Percentiles rank a stretch among this genome's conserved stretches.
phyloP scores from a whole-genome alignment of 1,284 basidiomycete genomes.

The Rhodotorula sp. region DNA sequence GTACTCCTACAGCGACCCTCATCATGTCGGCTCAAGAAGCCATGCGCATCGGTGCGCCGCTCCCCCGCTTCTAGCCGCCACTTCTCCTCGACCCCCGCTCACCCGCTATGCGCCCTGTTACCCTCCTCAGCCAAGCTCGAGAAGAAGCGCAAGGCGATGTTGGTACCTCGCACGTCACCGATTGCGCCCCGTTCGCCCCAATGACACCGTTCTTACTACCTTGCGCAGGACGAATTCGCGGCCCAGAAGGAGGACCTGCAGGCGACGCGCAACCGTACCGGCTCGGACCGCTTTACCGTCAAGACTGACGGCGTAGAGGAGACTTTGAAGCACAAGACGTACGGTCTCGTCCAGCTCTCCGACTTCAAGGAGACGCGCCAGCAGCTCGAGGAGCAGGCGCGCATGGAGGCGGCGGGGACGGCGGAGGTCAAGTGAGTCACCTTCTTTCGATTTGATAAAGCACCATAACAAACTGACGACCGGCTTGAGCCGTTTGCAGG shows the following conservation, averaged over 20 bases:
- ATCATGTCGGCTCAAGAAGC: constrained; percentile 25
- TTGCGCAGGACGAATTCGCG: constrained; percentile 72
- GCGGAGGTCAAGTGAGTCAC: constrained; percentile 77
- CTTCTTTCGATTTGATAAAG: no score
- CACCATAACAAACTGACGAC: constrained; percentile 55
- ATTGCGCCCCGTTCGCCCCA: not conserved
- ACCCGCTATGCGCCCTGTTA: not conserved
- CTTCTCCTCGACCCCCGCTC: not conserved
- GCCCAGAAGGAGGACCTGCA: constrained; percentile 83
- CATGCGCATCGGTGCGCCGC: constrained; percentile 25
- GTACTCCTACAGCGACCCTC: not conserved
- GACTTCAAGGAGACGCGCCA: constrained; percentile 80
- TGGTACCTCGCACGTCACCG: constrained; percentile 49
- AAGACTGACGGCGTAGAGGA: constrained; percentile 96
- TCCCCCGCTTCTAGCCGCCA: not conserved
- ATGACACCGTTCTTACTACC: no score
- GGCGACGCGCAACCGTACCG: constrained; percentile 49
- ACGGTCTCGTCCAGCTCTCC: constrained; percentile 88
- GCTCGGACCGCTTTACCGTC: constrained; percentile 78
- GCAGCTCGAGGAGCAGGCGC: constrained; percentile 88
- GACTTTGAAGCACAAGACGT: constrained; percentile 84
- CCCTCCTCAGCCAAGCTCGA: constrained; percentile 54
- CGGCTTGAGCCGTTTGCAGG: constrained; percentile 68
- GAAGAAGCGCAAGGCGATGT: constrained; percentile 76
- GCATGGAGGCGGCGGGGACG: constrained; percentile 78